Evolutionary conservation across 768 basidiomycete genomes (phyloP).

Genomic region (Trametes coccinea): DNA sequence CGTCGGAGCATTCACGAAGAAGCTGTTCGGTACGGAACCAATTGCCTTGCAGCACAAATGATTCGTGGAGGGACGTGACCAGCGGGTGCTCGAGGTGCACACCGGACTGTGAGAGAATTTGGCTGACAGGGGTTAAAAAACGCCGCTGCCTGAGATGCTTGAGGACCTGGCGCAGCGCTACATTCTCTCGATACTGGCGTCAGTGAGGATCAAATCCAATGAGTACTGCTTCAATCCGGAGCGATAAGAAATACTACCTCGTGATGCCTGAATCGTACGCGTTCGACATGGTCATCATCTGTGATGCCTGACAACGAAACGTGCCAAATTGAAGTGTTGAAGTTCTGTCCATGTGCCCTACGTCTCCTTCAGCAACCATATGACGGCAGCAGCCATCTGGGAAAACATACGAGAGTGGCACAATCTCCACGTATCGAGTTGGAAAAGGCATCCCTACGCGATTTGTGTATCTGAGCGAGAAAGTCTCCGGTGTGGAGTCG

Average conservation of each 20-base stretch:
- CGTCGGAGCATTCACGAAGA: slow-evolving; percentile 48
- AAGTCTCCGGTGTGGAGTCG: slow-evolving; percentile 62
- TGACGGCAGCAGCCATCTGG: background rate
- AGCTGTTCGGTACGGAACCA: slow-evolving; percentile 60
- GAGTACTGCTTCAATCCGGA: background rate
- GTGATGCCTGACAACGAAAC: slow-evolving; percentile 61
- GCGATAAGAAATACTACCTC: slow-evolving; percentile 46
- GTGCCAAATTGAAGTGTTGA: slow-evolving; percentile 81
- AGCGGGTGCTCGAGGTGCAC: slow-evolving; percentile 70
- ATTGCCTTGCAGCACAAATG: slow-evolving; percentile 65
- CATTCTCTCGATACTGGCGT: slow-evolving; percentile 63
- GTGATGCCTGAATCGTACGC: slow-evolving; percentile 53
- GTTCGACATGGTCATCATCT: slow-evolving; percentile 57
- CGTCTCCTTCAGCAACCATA: background rate
- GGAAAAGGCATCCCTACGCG: slow-evolving; percentile 58
- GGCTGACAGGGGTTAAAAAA: slow-evolving; percentile 62
- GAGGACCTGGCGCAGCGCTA: slow-evolving; percentile 64
- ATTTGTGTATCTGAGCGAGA: slow-evolving; percentile 58
- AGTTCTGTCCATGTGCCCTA: slow-evolving; percentile 71
- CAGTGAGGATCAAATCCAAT: background rate
- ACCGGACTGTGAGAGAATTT: slow-evolving; percentile 55
- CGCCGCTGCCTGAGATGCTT: slow-evolving; percentile 80
- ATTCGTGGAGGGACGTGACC: slow-evolving; percentile 61
- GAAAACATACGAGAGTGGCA: slow-evolving; percentile 66
- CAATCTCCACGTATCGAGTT: slow-evolving; percentile 69